phyloP scores from a whole-genome alignment of 805 yeast species.

The Wickerhamiella alocasiicola region DNA sequence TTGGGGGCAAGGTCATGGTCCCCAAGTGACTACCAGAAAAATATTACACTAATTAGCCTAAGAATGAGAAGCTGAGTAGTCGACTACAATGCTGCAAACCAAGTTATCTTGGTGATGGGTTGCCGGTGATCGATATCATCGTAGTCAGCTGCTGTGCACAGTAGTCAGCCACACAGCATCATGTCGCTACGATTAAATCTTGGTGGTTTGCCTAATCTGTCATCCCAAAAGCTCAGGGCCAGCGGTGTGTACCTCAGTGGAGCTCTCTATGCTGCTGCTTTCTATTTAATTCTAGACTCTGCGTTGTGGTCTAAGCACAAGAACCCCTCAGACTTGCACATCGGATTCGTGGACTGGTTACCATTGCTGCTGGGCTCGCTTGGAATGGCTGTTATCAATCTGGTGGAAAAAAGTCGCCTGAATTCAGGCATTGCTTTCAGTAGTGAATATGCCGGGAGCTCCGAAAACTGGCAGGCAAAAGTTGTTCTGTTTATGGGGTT shows the following conservation, averaged over 20 bases:
- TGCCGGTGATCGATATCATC: no score
- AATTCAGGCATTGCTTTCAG: constrained; percentile 31
- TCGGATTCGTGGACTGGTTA: constrained; percentile 89
- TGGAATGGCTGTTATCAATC: constrained; percentile 74
- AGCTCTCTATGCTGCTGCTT: constrained; percentile 60
- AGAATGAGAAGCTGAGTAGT: no score
- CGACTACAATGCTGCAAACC: no score
- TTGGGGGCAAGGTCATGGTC: no score
- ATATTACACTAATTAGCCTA: no score
- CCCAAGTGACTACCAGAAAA: no score
- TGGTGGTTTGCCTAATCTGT: constrained; percentile 39
- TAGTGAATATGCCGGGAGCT: constrained; percentile 25
- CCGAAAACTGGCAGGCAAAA: constrained; percentile 86
- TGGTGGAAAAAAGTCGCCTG: constrained; percentile 55
- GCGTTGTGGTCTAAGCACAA: constrained; percentile 73
- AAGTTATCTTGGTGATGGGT: no score
- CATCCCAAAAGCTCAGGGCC: constrained; percentile 56
- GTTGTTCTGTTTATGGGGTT: constrained; percentile 84
- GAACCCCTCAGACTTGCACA: constrained; percentile 77
- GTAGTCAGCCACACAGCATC: no score
- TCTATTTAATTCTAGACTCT: constrained; percentile 83
- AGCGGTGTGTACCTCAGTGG: constrained; percentile 54
- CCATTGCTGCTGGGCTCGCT: constrained; percentile 79
- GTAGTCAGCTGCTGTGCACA: no score
- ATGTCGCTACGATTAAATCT: constrained; percentile 12